Evolutionary conservation across 2,329 filamentous ascomycete genomes (phyloP).

Genomic region (Capronia coronata): DNA sequence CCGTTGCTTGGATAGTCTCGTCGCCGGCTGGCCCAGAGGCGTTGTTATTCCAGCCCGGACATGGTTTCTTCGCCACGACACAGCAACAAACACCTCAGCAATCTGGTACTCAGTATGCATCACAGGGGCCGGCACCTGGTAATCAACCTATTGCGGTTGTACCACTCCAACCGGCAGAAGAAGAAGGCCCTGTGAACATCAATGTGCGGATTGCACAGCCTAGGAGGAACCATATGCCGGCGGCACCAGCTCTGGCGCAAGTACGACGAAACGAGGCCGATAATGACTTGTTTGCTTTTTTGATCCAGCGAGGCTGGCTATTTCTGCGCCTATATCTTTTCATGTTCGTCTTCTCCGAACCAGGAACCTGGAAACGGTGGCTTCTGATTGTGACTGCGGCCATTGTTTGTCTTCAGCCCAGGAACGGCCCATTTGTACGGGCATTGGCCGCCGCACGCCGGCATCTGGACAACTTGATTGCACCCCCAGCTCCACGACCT

Average conservation of each 20-base stretch:
- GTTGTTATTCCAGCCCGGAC: constrained; percentile 26
- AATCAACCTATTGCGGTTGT: neutral
- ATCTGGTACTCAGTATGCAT: neutral
- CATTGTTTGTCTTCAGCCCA: constrained; percentile 38
- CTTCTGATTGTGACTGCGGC: constrained; percentile 37
- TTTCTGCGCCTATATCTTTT: constrained; percentile 54
- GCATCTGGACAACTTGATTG: constrained; percentile 41
- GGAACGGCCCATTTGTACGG: constrained; percentile 36
- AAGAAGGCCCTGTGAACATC: neutral
- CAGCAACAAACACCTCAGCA: neutral
- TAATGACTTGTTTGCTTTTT: constrained; percentile 37
- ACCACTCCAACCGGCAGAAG: neutral
- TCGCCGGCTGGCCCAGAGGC: constrained; percentile 25
- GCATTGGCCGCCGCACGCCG: constrained; percentile 37
- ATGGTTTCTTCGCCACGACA: neutral
- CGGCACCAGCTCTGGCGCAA: constrained; percentile 7
- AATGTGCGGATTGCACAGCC: constrained; percentile 5
- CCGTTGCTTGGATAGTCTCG: constrained; percentile 25
- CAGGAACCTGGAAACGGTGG: constrained; percentile 42
- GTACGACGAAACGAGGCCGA: constrained; percentile 17
- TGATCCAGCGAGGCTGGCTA: constrained; percentile 49
- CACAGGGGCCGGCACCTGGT: neutral
- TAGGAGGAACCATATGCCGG: constrained; percentile 2
- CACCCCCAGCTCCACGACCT: constrained; percentile 14
- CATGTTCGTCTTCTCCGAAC: constrained; percentile 51